Evolutionary conservation across 1,139 yeast species (phyloP).

Genomic region (Suhomyces bribrorum): DNA sequence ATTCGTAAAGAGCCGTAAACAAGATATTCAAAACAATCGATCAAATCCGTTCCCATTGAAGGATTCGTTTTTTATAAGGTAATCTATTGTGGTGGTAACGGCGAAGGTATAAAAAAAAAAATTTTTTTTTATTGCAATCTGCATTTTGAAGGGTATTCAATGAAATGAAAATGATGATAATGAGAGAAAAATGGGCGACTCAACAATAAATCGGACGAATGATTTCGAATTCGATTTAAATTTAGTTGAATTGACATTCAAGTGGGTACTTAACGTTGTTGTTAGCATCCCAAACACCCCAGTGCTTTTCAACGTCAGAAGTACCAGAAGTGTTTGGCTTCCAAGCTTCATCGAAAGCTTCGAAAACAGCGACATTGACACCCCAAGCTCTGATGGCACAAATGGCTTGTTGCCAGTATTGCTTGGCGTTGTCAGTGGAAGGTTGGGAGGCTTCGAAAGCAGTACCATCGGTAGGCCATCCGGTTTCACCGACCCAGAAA

Average conservation of each 20-base stretch:
- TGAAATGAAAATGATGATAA: constrained; percentile 3
- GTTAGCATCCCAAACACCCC: constrained; percentile 80
- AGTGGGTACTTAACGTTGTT: constrained; percentile 60
- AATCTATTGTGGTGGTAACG: background rate
- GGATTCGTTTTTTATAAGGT: background rate
- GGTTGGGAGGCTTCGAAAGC: constrained; percentile 66
- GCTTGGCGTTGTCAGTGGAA: constrained; percentile 67
- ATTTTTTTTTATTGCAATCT: background rate
- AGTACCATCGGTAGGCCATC: constrained; percentile 95
- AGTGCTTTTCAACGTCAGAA: constrained; percentile 82
- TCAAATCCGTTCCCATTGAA: background rate
- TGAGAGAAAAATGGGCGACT: background rate
- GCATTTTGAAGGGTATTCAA: constrained; percentile 4
- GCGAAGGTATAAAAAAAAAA: background rate
- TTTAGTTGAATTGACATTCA: constrained; percentile 49
- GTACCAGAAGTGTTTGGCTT: constrained; percentile 89
- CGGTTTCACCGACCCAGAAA: constrained; percentile 98
- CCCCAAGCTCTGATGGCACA: constrained; percentile 97
- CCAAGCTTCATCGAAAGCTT: constrained; percentile 95
- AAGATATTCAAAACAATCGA: background rate
- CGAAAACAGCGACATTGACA: constrained; percentile 85
- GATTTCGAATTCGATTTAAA: background rate
- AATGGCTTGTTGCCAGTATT: constrained; percentile 82
- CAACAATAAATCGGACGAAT: background rate
- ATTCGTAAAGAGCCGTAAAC: background rate